phyloP scores from a whole-genome alignment of 2,329 filamentous ascomycete species.

The Pseudocercospora fuligena region DNA sequence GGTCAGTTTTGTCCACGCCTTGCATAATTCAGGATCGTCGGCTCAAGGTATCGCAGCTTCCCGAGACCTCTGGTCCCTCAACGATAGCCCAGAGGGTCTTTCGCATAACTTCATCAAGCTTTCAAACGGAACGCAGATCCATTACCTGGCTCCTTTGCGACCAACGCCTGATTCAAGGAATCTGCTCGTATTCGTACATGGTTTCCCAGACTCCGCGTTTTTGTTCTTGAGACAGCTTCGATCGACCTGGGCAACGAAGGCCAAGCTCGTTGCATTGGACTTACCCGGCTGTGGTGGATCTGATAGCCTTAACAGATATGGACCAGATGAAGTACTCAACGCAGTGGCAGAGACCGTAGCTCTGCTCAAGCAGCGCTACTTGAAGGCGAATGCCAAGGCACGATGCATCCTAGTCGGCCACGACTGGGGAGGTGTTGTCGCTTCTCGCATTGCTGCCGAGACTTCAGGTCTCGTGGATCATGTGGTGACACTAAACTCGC shows the following conservation, averaged over 20 bases:
- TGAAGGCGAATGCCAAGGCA: constrained; percentile 32
- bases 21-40: background rate
- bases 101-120: constrained; percentile 59
- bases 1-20: constrained; percentile 1
- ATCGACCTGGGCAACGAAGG: constrained; percentile 45
- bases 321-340: constrained; percentile 58
- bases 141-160: constrained; percentile 51
- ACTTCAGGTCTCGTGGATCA: constrained; percentile 60
- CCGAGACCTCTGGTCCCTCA: constrained; percentile 60
- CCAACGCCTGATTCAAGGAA: background rate
- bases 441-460: constrained; percentile 62
- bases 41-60: constrained; percentile 49
- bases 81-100: constrained; percentile 50
- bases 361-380: constrained; percentile 54
- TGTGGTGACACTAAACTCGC: constrained; percentile 59
- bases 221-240: constrained; percentile 58
- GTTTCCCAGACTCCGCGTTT: constrained; percentile 63
- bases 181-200: constrained; percentile 30
- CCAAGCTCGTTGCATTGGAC: constrained; percentile 60
- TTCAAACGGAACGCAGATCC: constrained; percentile 56
- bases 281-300: constrained; percentile 65
- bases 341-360: constrained; percentile 59
- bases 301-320: constrained; percentile 56
- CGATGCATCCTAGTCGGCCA: constrained; percentile 51
- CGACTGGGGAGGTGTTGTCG: constrained; percentile 55